Conservation (phyloP, 2,329 filamentous ascomycete genomes). For the Cladosporium sp. region DNA sequence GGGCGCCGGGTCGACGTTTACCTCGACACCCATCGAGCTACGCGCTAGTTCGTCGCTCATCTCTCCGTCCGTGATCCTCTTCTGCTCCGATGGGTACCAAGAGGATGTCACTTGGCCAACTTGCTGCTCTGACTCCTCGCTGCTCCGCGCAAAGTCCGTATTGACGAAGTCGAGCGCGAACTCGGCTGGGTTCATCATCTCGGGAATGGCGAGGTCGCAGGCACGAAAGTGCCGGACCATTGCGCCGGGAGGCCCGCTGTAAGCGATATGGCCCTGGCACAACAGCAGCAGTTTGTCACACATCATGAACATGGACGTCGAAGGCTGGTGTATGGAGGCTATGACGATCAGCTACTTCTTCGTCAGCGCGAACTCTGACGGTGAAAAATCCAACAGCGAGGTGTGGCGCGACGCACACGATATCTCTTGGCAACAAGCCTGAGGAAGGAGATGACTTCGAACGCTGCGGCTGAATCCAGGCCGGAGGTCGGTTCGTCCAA, state of each 20-base stretch:
- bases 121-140: slow-evolving; percentile 41
- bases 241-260: slow-evolving; percentile 58
- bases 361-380: not conserved
- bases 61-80: slow-evolving; percentile 29
- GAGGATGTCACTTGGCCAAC: slow-evolving; percentile 49
- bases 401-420: too few relatives aligned
- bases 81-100: slow-evolving; percentile 49
- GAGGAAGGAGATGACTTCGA: slow-evolving; percentile 70
- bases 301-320: slow-evolving; percentile 68
- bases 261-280: slow-evolving; percentile 63
- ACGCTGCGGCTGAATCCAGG: slow-evolving; percentile 69
- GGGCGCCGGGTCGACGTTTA: slow-evolving; percentile 35
- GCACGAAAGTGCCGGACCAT: slow-evolving; percentile 58
- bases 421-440: slow-evolving; percentile 31
- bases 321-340: slow-evolving; percentile 80
- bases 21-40: slow-evolving; percentile 26
- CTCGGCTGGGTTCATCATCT: slow-evolving; percentile 72
- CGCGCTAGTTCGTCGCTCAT: slow-evolving; percentile 31
- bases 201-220: slow-evolving; percentile 57
- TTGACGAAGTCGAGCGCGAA: slow-evolving; percentile 74
- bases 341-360: slow-evolving; percentile 59
- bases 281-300: slow-evolving; percentile 75
- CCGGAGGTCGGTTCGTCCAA: slow-evolving; percentile 80
- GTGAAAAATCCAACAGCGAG: too few relatives aligned
- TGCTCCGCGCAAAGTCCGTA: slow-evolving; percentile 60